Base-by-base conservation (phyloP, 805 yeast species). In the Yarrowia osloensis region DNA sequence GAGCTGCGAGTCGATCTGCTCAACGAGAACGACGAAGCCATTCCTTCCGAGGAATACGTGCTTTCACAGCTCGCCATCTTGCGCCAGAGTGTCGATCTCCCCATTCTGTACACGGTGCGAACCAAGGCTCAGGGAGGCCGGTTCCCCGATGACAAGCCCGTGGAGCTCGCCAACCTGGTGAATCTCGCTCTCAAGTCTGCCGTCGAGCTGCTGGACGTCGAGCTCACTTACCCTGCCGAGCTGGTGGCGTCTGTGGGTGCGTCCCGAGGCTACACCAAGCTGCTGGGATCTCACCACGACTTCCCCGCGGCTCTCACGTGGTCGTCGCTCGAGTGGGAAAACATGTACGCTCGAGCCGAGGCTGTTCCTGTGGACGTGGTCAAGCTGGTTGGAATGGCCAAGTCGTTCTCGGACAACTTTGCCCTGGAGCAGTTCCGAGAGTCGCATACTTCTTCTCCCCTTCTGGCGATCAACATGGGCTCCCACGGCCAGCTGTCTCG, bases 221-320 rank as follows among this genome's bases (percentile, higher is more conserved):
- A 92, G 76, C 81, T 93, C 68, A 82, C 90, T 7, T 82, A 85
- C 72, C 89, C 96, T 8, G 82, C 79, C 49, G 81, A 79, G 5
- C 74, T 89, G 21, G 79, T 85, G 68, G 83, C 82, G 65, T 78
- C 81, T 21, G 77, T 91, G 17, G 78, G 85, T 50, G 79, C 81
- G 24, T 78, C 77, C 50, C 86, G 85, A 73, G 84, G 85, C 3
- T 82, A 80, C 75, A 87, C 97, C 17, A 85, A 85, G 73, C 79
- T 94, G 39, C 89, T 94, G 75, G 95, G 91, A 15, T 89, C 97
- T 0, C 89, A 88, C 72, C 96, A 90, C 73, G 96, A 91, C 74
- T 84, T 87, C 67, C 74, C 81, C 13, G 96, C 90, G 28, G 72
- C 75, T 8, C 81, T 81, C 77, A 79, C 81, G 67, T 92, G 96